These are phyloP conservation scores for Escovopsis sp. DNA, from an alignment of 2,329 filamentous ascomycete species.

Conservation along the genomic window DNA sequence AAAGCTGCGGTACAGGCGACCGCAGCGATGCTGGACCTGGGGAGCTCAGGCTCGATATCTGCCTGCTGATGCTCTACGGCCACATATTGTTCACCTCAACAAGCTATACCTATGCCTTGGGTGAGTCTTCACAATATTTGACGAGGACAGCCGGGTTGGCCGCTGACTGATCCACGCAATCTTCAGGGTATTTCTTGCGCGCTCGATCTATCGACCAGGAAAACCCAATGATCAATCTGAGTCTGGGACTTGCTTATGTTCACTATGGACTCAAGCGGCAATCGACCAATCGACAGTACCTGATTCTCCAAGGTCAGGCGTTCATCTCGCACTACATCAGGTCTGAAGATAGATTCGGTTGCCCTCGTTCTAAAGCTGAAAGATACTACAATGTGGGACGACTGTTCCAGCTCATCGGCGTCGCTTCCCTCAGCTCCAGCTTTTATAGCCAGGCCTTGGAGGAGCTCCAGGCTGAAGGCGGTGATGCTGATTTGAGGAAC, in stretches of 20 bases:
- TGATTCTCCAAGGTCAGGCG: conserved; percentile 69
- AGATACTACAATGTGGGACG: conserved; percentile 25
- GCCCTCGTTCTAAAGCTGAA: conserved; percentile 13
- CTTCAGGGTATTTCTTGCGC: conserved; percentile 63
- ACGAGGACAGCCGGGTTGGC: neutral
- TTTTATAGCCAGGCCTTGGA: conserved; percentile 42
- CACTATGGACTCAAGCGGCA: conserved; percentile 83
- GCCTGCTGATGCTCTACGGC: conserved; percentile 75
- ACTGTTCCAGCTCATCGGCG: conserved; percentile 22
- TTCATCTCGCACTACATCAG: conserved; percentile 45
- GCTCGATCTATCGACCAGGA: conserved; percentile 58
- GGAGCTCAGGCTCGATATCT: conserved; percentile 48
- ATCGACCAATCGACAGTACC: conserved; percentile 76
- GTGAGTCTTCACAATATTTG: conserved; percentile 23
- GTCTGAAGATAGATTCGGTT: conserved; percentile 1
- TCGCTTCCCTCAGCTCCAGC: conserved; percentile 44
- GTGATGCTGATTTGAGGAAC: conserved; percentile 12
- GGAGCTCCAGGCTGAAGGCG: conserved; percentile 1
- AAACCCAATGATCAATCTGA: conserved; percentile 68
- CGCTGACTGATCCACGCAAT: conserved; percentile 2
- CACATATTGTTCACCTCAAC: conserved; percentile 77
- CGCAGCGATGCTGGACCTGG: neutral
- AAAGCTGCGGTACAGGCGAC: conserved; percentile 9
- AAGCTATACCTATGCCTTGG: conserved; percentile 70
- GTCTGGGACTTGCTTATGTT: conserved; percentile 70